phyloP scores from a whole-genome alignment of 1,139 yeast species.

The Hyphopichia burtonii region DNA sequence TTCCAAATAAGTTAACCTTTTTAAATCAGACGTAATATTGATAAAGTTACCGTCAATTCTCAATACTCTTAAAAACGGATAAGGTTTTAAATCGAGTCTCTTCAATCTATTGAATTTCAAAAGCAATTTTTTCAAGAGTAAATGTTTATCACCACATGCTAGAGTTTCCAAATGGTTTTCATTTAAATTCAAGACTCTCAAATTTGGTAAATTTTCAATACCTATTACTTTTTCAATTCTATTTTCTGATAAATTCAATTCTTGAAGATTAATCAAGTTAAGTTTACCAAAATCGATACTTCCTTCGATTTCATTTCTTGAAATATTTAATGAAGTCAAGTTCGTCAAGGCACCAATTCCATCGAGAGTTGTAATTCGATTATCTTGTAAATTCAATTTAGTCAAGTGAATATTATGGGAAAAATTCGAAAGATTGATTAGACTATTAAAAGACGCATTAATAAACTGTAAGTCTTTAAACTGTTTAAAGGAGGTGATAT shows the following conservation, averaged over 20 bases:
- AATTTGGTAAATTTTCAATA: slow-evolving; percentile 31
- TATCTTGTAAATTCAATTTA: slow-evolving; percentile 30
- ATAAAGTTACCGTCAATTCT: slow-evolving; percentile 47
- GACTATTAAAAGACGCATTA: slow-evolving; percentile 36
- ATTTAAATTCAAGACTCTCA: slow-evolving; percentile 43
- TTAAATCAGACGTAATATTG: slow-evolving; percentile 22
- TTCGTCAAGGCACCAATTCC: slow-evolving; percentile 43
- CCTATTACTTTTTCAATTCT: slow-evolving; percentile 30
- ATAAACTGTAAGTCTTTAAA: slow-evolving; percentile 45
- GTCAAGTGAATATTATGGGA: slow-evolving; percentile 37
- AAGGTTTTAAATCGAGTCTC: slow-evolving; percentile 28
- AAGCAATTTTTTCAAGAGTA: slow-evolving; percentile 40
- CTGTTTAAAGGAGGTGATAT: slow-evolving; percentile 40
- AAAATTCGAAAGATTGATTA: slow-evolving; percentile 34
- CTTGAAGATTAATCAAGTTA: slow-evolving; percentile 41
- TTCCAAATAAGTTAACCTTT: slow-evolving; percentile 35
- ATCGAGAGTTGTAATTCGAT: slow-evolving; percentile 29
- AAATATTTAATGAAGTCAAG: slow-evolving; percentile 39
- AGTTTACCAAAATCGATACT: slow-evolving; percentile 34
- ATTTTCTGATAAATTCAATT: slow-evolving; percentile 46
- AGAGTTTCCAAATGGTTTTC: slow-evolving; percentile 38
- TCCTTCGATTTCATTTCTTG: slow-evolving; percentile 43
- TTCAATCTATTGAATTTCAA: slow-evolving; percentile 40
- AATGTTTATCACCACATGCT: slow-evolving; percentile 21
- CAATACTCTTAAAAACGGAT: slow-evolving; percentile 42